phyloP scores from a whole-genome alignment of 2,329 filamentous ascomycete species.

The Pseudogymnoascus sp. region DNA sequence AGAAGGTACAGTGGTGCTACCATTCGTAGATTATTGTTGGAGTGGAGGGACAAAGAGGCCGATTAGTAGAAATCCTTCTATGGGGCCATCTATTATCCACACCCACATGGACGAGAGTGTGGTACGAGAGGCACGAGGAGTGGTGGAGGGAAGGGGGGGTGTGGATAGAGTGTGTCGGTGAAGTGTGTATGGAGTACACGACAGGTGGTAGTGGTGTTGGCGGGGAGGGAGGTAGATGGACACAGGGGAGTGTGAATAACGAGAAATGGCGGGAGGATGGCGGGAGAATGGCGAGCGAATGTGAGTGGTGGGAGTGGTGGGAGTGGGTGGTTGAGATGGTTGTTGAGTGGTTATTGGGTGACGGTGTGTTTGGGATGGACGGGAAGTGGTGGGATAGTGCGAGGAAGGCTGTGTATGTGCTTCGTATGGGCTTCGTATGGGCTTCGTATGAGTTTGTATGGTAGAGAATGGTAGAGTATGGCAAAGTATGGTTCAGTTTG shows the following conservation, averaged over 20 bases:
- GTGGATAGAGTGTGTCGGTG: background rate
- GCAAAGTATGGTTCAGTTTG: background rate
- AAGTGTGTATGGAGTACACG: background rate
- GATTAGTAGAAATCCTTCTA: background rate
- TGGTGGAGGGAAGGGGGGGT: background rate
- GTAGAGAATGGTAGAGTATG: background rate
- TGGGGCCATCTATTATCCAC: background rate
- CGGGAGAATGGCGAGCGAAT: background rate
- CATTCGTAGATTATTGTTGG: background rate
- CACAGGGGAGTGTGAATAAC: background rate
- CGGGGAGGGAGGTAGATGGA: background rate
- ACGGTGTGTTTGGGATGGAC: background rate
- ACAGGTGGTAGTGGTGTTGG: background rate
- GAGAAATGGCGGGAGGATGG: background rate
- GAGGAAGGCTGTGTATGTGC: background rate
- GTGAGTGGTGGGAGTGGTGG: background rate
- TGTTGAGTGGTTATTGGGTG: background rate
- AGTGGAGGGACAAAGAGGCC: no score
- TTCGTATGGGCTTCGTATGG: background rate
- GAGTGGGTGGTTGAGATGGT: background rate
- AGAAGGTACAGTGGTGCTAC: background rate
- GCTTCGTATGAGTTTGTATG: background rate
- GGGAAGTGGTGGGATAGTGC: background rate
- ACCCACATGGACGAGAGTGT: background rate
- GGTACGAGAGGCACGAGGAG: background rate